Evolutionary conservation across 148 eudicot genomes (phyloP), one percentile per base, ranked within the genome.

Genomic region (Agrostemma githago): DNA sequence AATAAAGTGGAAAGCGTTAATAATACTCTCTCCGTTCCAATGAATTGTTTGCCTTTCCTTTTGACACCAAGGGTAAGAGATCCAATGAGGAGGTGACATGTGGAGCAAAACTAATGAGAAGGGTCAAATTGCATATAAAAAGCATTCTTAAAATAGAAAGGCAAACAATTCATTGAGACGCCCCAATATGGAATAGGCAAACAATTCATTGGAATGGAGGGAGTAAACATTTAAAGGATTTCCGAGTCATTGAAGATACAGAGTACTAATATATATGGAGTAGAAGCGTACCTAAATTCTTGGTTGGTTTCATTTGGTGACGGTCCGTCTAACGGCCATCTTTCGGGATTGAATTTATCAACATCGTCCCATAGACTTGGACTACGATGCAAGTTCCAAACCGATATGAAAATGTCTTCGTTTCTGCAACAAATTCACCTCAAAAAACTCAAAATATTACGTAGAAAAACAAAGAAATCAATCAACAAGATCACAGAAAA

Each of bases 271-370:
- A 26, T 26, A 26, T 26, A 26, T 26, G 34, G 12, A 8, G 10
- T 41, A 42, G 66, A 37, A 69, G 48, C 3, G 26, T 74, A 95
- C 98, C 93, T 88, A 88, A 89, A 95, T 78, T 84, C 80, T 79
- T 95, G 98, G 83, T 95, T 95, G 7, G 92, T 92, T 83, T 95
- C 98, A 69, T 92, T 95, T 70, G 98, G 98, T 68, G 85, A 85
- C 54, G 97, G 96, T 70, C 98, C 98, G 76, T 92, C 97, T 71
- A 95, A 79, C 41, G 98, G 97, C 98, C 98, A 95, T 79, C 98
- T 92, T 83, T 95, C 98, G 16, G 98, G 98, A 72, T 85, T 90
- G 58, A 95, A 95, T 75, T 88, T 88, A 14, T 95, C 96, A 3
- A 96, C 90, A 39, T 95, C 92, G 75, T 92, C 91, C 99, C 99